These are phyloP conservation scores for Brachypodium distachyon DNA, from an alignment of 202 grass and related monocot genomes.

Conservation along the genomic window DNA sequence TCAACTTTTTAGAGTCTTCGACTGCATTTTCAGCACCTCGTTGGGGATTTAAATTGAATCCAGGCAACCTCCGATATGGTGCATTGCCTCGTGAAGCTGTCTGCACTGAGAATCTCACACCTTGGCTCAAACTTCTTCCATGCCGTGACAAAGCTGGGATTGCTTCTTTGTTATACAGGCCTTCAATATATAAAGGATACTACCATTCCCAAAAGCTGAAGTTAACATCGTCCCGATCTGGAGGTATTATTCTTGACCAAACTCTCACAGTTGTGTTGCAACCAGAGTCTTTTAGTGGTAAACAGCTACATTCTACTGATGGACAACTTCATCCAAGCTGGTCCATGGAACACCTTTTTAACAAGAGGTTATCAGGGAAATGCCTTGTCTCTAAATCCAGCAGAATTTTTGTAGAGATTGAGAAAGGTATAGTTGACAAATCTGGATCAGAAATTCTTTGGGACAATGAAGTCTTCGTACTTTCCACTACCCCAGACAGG, in stretches of 20 bases:
- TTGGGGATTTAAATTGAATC: constrained; percentile 66
- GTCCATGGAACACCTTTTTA: constrained; percentile 81
- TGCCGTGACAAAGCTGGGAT: constrained; percentile 94
- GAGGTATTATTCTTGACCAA: constrained; percentile 79
- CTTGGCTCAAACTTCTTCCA: constrained; percentile 96
- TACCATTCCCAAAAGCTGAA: constrained; percentile 92
- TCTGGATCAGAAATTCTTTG: constrained; percentile 35
- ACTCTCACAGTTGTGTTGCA: constrained; percentile 75
- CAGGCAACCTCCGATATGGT: constrained; percentile 73
- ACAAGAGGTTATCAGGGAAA: constrained; percentile 57
- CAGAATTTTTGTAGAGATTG: constrained; percentile 80
- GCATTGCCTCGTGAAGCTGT: constrained; percentile 88
- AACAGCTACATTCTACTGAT: constrained; percentile 25
- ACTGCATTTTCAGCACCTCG: constrained; percentile 66
- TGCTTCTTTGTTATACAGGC: constrained; percentile 77
- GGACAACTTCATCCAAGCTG: constrained; percentile 63
- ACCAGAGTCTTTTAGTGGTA: constrained; percentile 28
- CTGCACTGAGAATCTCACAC: constrained; percentile 95
- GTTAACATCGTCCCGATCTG: constrained; percentile 41
- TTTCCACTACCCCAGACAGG: constrained; percentile 50
- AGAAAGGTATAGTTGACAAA: constrained; percentile 38
- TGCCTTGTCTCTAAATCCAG: constrained; percentile 69
- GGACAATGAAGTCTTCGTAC: constrained; percentile 50
- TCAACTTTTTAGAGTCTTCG: constrained; percentile 90
- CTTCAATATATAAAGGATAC: constrained; percentile 93